These are phyloP conservation scores for Coemansia sp. DNA, from an alignment of 192 early-diverging fungal species.

Conservation along the genomic window DNA sequence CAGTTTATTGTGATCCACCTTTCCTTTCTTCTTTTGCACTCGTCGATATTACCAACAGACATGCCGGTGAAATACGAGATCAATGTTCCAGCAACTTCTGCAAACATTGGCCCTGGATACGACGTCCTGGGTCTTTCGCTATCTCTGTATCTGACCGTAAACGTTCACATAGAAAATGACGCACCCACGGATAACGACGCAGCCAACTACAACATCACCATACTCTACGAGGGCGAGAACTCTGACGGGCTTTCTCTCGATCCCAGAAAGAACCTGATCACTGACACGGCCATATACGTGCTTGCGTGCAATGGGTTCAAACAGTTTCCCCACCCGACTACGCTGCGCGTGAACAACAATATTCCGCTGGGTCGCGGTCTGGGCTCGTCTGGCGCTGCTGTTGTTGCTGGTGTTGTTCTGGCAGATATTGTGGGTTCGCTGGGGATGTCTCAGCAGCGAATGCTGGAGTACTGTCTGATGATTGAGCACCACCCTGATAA, in stretches of 20 bases:
- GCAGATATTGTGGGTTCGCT: constrained; percentile 77
- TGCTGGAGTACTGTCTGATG: constrained; percentile 90
- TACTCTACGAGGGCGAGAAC: constrained; percentile 49
- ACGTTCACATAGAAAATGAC: constrained; percentile 40
- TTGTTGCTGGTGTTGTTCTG: constrained; percentile 88
- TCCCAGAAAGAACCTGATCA: constrained; percentile 83
- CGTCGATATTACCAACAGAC: not conserved
- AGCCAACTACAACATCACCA: constrained; percentile 44
- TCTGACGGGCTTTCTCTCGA: constrained; percentile 78
- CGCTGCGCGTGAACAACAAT: constrained; percentile 80
- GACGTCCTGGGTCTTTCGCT: constrained; percentile 92
- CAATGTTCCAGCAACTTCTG: constrained; percentile 91
- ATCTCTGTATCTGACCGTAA: constrained; percentile 80
- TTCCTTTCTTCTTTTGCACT: not conserved
- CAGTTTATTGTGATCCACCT: not conserved
- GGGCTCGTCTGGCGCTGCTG: constrained; percentile 95
- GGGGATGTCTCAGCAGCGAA: constrained; percentile 66
- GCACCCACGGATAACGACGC: not conserved
- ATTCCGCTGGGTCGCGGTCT: constrained; percentile 97
- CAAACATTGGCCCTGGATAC: constrained; percentile 98
- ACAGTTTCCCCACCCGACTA: constrained; percentile 63
- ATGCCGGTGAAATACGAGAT: constrained; percentile 54
- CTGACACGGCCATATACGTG: constrained; percentile 89
- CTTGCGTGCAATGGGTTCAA: constrained; percentile 67
- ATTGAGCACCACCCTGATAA: constrained; percentile 99